Evolutionary conservation across 768 basidiomycete species (phyloP), one percentile per base, ranked within the genome.

Genomic region (Mycena floridula): DNA sequence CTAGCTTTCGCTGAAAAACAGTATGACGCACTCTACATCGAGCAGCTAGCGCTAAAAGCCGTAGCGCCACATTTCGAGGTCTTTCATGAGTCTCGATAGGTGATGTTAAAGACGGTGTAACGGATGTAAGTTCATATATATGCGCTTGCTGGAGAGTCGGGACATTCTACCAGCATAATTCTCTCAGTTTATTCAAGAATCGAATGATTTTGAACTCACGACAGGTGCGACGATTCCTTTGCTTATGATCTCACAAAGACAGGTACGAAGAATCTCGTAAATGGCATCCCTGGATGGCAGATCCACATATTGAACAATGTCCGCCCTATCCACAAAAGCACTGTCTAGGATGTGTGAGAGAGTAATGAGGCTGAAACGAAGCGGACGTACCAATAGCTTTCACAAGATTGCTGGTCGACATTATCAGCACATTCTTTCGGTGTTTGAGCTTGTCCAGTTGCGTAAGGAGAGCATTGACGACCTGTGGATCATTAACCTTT

Each of bases 311-410:
- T 95, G 94, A 16, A 96, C 81, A 40, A 98, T 92, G 56, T 99
- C 96, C 7, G 95, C 96, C 30, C 96, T 85, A 58, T 98, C 96
- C 39, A 97, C 82, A 59, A 97, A 98, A 3, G 95, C 96, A 40
- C 81, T 82, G 55, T 99, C 95, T 97, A 37, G 41, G 40, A 16
- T 6, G 7, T 39, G 7, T 9, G 25, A 40, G 28, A 40, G 15
- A 22, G 21, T 15, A 21, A 7, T 39, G 20, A 12, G 27, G 9
- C 11, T 40, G 18, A n/a, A 28, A 15, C 18, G 25, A 22, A 12
- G 25, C 1, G 7, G 16, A 36, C 73, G 42, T 49, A 92, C 93
- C 94, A 45, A 99, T 99, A 0, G 96, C 92, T 55, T 90, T 86
- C 1, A 85, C 82, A 5, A 99, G 77, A 63, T 98, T 99, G 45